Conservation (phyloP, 2,329 filamentous ascomycete genomes). For the Huntiella decipiens region DNA sequence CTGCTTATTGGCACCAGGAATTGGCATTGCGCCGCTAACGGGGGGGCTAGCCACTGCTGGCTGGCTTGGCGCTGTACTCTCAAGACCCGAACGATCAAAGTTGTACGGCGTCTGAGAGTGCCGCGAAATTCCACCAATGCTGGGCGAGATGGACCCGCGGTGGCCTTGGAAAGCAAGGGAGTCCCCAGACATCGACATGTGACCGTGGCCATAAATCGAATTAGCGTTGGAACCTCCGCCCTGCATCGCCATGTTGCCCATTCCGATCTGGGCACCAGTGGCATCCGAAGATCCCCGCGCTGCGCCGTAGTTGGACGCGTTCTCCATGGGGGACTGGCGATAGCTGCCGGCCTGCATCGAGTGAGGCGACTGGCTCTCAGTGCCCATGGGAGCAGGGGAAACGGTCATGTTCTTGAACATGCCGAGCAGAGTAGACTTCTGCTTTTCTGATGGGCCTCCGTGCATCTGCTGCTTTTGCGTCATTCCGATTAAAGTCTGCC, state of each 20-base stretch:
- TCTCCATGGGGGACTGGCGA: conserved; percentile 10
- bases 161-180: conserved; percentile 5
- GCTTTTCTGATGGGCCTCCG: conserved; percentile 15
- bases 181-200: conserved; percentile 5
- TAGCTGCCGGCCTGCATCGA: conserved; percentile 7
- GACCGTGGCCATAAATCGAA: conserved; percentile 7
- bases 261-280: conserved; percentile 7
- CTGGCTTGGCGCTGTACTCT: conserved; percentile 10
- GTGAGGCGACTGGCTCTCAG: conserved; percentile 4
- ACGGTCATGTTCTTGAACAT: conserved; percentile 30
- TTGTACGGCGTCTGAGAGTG: conserved; percentile 12
- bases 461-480: conserved; percentile 10
- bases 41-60: conserved; percentile 15
- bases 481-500: conserved; percentile 9
- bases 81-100: conserved; percentile 7
- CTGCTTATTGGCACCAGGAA: conserved; percentile 16
- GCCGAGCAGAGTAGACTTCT: conserved; percentile 30
- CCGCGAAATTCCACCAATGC: conserved; percentile 9
- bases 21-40: conserved; percentile 16
- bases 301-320: conserved; percentile 1
- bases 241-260: conserved; percentile 10
- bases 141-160: conserved; percentile 9
- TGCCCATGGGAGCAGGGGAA: conserved; percentile 2
- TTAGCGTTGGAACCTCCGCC: conserved; percentile 6
- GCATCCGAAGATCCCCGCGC: conserved; percentile 3